Evolutionary conservation across 2,329 filamentous ascomycete species (phyloP).

Genomic region (Colletotrichum tofieldiae): DNA sequence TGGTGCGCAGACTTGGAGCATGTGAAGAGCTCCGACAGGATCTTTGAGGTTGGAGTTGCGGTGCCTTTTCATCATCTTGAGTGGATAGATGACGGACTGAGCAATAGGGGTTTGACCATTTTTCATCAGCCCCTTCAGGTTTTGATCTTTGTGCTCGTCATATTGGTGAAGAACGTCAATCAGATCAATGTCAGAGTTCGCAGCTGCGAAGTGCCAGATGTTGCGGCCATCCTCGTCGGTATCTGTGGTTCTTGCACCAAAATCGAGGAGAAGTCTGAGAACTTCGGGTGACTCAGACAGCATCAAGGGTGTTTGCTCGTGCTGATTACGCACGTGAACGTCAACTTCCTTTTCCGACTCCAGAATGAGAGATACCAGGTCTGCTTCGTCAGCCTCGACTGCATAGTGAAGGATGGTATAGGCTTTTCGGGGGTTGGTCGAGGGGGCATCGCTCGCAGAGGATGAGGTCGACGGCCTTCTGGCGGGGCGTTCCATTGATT

Average conservation of each 20-base stretch:
- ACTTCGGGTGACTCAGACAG: constrained; percentile 48
- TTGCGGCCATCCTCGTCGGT: constrained; percentile 52
- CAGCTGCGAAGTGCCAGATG: constrained; percentile 57
- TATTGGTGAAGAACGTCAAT: constrained; percentile 51
- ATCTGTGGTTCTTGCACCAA: constrained; percentile 49
- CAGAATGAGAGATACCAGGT: constrained; percentile 50
- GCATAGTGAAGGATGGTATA: constrained; percentile 31
- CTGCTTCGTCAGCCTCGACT: constrained; percentile 34
- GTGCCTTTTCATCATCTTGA: background rate
- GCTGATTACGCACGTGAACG: constrained; percentile 48
- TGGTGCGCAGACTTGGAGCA: constrained; percentile 13
- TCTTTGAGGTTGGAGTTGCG: too few species aligned
- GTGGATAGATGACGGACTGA: constrained; percentile 48
- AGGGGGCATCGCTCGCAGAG: background rate
- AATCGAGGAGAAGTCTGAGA: constrained; percentile 48
- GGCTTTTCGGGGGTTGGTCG: background rate
- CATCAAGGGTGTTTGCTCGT: constrained; percentile 56
- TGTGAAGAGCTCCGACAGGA: constrained; percentile 6
- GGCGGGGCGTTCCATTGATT: background rate
- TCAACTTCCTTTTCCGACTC: constrained; percentile 50
- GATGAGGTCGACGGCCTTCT: background rate
- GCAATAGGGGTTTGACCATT: constrained; percentile 51
- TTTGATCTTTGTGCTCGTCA: constrained; percentile 49
- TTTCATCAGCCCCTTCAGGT: constrained; percentile 46
- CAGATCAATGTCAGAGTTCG: constrained; percentile 50